phyloP scores from a whole-genome alignment of 495 filamentous ascomycete genomes.

The Rhizodiscina lignyota region DNA sequence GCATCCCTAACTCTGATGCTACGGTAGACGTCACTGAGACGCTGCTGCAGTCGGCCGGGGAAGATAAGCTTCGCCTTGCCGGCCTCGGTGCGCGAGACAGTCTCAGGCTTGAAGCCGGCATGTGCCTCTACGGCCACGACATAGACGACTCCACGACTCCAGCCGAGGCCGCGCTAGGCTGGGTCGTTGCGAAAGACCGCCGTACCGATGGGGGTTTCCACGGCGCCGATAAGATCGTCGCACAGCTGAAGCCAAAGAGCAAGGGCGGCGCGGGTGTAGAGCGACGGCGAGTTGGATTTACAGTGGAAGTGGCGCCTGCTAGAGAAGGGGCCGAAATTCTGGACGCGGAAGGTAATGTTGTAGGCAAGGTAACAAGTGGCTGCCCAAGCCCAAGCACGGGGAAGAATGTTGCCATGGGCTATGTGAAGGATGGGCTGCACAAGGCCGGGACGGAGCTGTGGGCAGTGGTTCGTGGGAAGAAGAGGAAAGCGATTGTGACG shows the following conservation, averaged over 20 bases:
- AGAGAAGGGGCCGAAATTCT: conserved; percentile 76
- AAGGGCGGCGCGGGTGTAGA: conserved; percentile 49
- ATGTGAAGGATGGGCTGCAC: conserved; percentile 65
- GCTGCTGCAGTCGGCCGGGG: conserved; percentile 43
- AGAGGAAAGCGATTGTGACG: conserved; percentile 58
- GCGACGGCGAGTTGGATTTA: conserved; percentile 62
- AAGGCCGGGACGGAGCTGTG: conserved; percentile 75
- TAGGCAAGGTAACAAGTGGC: conserved; percentile 71
- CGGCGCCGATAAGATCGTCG: conserved; percentile 55
- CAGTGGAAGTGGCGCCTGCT: conserved; percentile 75
- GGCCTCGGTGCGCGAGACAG: conserved; percentile 85
- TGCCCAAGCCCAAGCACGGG: conserved; percentile 73
- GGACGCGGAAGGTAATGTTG: conserved; percentile 36
- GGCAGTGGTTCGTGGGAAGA: conserved; percentile 66
- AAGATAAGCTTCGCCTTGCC: conserved; percentile 54
- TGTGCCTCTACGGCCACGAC: conserved; percentile 98
- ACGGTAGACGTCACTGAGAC: conserved; percentile 35
- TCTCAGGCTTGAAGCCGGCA: conserved; percentile 83
- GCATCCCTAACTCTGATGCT: conserved; percentile 46
- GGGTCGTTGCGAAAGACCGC: conserved; percentile 69
- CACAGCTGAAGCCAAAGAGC: conserved; percentile 50
- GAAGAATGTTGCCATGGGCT: conserved; percentile 93
- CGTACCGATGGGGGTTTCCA: conserved; percentile 47
- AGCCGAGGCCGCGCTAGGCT: conserved; percentile 64
- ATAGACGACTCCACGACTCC: conserved; percentile 80